A percentile compares a stretch with the other conserved stretches of the same genome.
Evolutionary conservation across 176 grass and related monocot species (phyloP).

Genomic region (Avena atlantica): DNA sequence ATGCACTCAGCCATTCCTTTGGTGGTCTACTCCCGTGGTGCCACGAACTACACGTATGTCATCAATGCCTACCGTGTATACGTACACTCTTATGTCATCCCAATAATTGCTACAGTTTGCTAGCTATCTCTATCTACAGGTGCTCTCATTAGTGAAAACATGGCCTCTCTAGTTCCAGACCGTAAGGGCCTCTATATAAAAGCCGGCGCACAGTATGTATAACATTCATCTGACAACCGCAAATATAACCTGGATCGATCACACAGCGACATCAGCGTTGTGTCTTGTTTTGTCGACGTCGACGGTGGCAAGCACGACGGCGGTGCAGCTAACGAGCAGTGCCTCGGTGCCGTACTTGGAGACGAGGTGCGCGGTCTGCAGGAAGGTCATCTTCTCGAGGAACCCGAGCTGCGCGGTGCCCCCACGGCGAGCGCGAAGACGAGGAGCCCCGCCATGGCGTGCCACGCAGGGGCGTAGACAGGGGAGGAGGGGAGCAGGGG

Average conservation of each 20-base stretch:
- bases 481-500: too few species aligned
- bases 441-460: slow-evolving; percentile 61
- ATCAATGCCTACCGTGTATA: too few species aligned
- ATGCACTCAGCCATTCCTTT: too few species aligned
- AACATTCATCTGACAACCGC: background rate
- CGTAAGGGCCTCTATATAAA: too few species aligned
- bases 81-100: too few species aligned
- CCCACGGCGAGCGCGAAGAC: slow-evolving; percentile 66
- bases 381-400: slow-evolving; percentile 92
- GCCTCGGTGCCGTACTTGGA: slow-evolving; percentile 62
- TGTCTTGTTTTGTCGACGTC: slow-evolving; percentile 40
- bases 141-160: too few species aligned
- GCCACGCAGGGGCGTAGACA: slow-evolving; percentile 42
- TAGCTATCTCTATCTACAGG: too few species aligned
- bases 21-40: too few species aligned
- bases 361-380: slow-evolving; percentile 26
- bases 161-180: too few species aligned
- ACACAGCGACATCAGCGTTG: slow-evolving; percentile 3
- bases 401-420: slow-evolving; percentile 64
- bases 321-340: slow-evolving; percentile 72
- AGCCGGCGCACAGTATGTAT: background rate
- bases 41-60: too few species aligned
- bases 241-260: background rate
- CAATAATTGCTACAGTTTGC: too few species aligned
- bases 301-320: slow-evolving; percentile 64